phyloP scores from a whole-genome alignment of 164 flowering plant species.

The Cinnamomum chago region DNA sequence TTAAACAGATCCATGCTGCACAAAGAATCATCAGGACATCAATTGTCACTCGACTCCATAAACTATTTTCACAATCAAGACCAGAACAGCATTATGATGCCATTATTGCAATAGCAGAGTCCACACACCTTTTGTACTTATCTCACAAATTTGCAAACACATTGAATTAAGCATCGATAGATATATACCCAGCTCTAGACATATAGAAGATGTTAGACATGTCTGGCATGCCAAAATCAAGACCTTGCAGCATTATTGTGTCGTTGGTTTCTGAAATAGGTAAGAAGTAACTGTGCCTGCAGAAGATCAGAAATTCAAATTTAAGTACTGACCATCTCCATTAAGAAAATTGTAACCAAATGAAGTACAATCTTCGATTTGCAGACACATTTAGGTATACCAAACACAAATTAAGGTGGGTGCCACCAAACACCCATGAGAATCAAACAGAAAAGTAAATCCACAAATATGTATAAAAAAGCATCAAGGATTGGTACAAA shows the following conservation, averaged over 20 bases:
- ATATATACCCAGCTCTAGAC: background rate
- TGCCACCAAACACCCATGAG: too few relatives aligned
- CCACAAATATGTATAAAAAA: too few relatives aligned
- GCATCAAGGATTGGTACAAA: too few relatives aligned
- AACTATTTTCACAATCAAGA: conserved; percentile 5
- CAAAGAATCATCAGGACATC: conserved; percentile 2
- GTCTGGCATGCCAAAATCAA: conserved; percentile 9
- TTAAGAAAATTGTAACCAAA: background rate
- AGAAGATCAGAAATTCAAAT: conserved; percentile 5
- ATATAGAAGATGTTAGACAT: background rate
- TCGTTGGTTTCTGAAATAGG: conserved; percentile 60
- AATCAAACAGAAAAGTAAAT: too few relatives aligned
- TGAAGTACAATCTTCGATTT: too few relatives aligned
- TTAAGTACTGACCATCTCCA: background rate
- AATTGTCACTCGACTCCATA: background rate
- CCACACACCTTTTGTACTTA: background rate
- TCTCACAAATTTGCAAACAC: background rate
- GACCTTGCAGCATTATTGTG: conserved; percentile 60
- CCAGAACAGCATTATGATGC: background rate
- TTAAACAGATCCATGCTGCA: background rate
- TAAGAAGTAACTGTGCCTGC: conserved; percentile 73
- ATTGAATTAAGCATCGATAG: background rate
- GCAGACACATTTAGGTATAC: too few relatives aligned
- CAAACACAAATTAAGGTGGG: too few relatives aligned
- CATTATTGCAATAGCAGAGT: background rate